Evolutionary conservation across 169 alveolate genomes (phyloP), one percentile per base, ranked within the genome.

Genomic region (Plasmodium relictum): DNA sequence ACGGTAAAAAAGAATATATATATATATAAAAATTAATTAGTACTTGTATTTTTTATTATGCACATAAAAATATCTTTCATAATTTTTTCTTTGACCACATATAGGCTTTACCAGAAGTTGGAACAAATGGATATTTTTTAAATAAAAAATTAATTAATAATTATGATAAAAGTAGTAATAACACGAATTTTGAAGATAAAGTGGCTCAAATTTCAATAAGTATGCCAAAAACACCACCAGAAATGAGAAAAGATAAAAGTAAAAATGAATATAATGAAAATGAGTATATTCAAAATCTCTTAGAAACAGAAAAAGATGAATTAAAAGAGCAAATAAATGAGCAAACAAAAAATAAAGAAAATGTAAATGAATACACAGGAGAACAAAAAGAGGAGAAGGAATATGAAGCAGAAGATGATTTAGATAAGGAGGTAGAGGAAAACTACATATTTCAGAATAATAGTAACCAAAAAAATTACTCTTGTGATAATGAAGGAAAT

Each of bases 161-260:
- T 16, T 39, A 45, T 42, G 62, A 65, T 16, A 65, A 66, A 7
- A 54, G n/a, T 44, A 24, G 12, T 44, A 62, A 62, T 50, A 22
- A 7, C 12, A 37, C 52, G 5, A 48, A 65, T 42, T 63, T 80
- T 18, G 80, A 80, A 9, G 80, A 80, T 8, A 63, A 80, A 52
- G 90, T 80, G 18, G 80, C 76, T 24, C 90, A 66, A 26, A 80
- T 80, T 37, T 80, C 90, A 18, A 65, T 50, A 45, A 80, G 83
- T 44, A 66, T 80, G 90, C 90, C 90, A 12, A 80, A 80, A 62
- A 80, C 90, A 7, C 90, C 90, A 18, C 90, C 90, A 39, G 90
- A 80, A 50, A 80, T 80, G 90, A 68, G 37, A 8, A 80, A 80
- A 37, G 90, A 80, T n/a, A 80, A 59, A 50, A 44, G 20, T 20